Percentiles rank a stretch among this genome's conserved stretches.
phyloP scores from a whole-genome alignment of 768 basidiomycete species.

The Coprinopsis cinerea region DNA sequence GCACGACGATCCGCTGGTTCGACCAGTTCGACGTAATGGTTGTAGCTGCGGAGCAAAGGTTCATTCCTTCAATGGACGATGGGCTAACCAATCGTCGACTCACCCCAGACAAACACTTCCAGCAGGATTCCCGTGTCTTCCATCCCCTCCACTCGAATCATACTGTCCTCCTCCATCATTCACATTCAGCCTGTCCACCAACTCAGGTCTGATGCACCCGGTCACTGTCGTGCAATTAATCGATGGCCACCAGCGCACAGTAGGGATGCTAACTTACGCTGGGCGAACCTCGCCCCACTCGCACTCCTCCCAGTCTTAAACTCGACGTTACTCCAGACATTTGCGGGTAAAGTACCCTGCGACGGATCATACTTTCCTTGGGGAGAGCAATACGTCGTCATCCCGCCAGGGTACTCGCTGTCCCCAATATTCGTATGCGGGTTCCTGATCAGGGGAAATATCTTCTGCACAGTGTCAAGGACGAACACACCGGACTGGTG shows the following conservation, averaged over 20 bases:
- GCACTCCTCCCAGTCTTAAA: constrained; percentile 39
- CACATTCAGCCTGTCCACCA: constrained; percentile 37
- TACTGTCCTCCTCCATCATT: constrained; percentile 49
- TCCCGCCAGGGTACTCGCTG: constrained; percentile 47
- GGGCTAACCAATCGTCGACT: constrained; percentile 11
- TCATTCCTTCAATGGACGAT: neutral
- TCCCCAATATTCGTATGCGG: constrained; percentile 51
- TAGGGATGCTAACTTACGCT: constrained; percentile 25
- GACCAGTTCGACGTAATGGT: constrained; percentile 53
- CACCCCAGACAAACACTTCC: constrained; percentile 46
- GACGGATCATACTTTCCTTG: constrained; percentile 30
- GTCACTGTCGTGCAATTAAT: constrained; percentile 32
- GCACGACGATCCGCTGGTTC: constrained; percentile 45
- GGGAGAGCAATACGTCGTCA: constrained; percentile 49
- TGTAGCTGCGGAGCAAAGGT: constrained; percentile 29
- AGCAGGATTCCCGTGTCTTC: constrained; percentile 43
- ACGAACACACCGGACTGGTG: constrained; percentile 14
- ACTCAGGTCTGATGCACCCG: constrained; percentile 43
- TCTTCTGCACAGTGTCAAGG: neutral
- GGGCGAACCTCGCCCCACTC: constrained; percentile 37
- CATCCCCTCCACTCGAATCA: constrained; percentile 48
- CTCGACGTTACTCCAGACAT: constrained; percentile 48
- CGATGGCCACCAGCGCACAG: neutral
- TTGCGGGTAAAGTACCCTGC: constrained; percentile 41
- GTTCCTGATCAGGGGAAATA: constrained; percentile 22